Evolutionary conservation across 2,329 filamentous ascomycete genomes (phyloP).

Genomic region (Moelleriella libera): DNA sequence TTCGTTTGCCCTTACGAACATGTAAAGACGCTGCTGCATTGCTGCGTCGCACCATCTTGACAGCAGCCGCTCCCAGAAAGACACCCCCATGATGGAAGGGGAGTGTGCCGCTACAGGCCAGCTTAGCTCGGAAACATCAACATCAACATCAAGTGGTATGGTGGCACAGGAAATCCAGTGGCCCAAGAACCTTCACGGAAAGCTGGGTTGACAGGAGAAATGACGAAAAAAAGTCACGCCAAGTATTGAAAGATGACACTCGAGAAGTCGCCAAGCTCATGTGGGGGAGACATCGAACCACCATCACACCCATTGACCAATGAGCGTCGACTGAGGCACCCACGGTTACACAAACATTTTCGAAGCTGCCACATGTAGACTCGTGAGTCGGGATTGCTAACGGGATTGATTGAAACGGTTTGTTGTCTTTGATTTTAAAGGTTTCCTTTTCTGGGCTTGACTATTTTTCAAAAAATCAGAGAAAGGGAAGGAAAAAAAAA

Average conservation of each 20-base stretch:
- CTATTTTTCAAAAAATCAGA: constrained; percentile 1
- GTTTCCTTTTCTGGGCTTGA: no score
- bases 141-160: background rate
- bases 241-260: no score
- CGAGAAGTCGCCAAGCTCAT: background rate
- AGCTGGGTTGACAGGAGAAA: no score
- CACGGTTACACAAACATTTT: background rate
- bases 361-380: no score
- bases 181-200: no score
- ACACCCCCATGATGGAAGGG: background rate
- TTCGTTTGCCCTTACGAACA: background rate
- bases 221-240: no score
- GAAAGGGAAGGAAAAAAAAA: constrained; percentile 1
- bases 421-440: no score
- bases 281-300: background rate
- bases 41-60: background rate
- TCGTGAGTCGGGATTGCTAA: no score
- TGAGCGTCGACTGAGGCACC: background rate
- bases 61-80: background rate
- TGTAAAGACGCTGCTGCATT: no score
- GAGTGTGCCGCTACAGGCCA: background rate
- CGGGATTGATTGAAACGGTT: no score
- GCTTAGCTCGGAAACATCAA: no score
- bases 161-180: no score
- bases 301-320: background rate